Conservation (phyloP, 169 alveolate genomes). For the Miamiensis avidus region DNA sequence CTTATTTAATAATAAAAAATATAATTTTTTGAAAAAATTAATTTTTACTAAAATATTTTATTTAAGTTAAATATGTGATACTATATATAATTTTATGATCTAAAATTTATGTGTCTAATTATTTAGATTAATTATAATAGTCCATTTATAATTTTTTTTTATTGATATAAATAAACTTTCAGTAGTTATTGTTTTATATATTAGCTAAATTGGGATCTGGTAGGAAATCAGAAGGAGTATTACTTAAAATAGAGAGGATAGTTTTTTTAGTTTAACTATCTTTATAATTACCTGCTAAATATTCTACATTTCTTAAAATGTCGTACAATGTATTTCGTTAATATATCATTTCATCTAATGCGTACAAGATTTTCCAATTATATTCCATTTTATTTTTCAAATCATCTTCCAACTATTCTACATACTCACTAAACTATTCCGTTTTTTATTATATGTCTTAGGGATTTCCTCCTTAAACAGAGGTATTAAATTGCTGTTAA, state of each 20-base stretch:
- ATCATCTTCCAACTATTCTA: conserved; percentile 17
- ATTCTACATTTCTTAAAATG: conserved; percentile 21
- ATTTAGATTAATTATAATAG: no score
- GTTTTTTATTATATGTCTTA: conserved; percentile 9
- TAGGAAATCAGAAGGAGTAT: background rate
- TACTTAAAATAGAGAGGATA: background rate
- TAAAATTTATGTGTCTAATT: no score
- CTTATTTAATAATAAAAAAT: no score
- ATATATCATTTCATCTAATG: conserved; percentile 25
- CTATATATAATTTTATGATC: no score
- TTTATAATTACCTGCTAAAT: conserved; percentile 5
- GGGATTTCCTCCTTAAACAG: no score
- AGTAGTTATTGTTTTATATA: no score
- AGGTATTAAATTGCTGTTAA: no score
- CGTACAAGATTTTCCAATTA: conserved; percentile 40
- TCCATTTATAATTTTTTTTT: no score
- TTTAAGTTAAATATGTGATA: no score
- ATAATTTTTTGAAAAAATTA: no score
- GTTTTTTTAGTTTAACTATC: conserved; percentile 8
- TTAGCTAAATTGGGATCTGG: background rate
- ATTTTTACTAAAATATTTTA: no score
- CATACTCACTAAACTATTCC: background rate
- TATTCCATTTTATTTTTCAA: conserved; percentile 39
- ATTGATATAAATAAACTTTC: background rate
- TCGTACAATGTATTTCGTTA: conserved; percentile 19